Conservation (phyloP, 2,329 filamentous ascomycete genomes). For the Karstenula rhodostoma region DNA sequence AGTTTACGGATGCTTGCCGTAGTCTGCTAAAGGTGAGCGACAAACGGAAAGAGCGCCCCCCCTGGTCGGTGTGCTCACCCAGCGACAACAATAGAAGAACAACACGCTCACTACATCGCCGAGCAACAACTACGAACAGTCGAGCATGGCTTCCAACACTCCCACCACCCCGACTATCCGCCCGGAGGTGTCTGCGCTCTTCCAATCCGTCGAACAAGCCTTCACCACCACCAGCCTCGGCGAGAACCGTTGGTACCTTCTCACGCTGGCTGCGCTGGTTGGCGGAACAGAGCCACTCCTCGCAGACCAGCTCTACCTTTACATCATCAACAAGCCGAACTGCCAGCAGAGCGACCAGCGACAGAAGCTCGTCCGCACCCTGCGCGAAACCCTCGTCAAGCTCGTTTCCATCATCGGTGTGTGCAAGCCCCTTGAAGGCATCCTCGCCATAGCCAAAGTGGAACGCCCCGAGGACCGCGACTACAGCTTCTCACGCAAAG, state of each 20-base stretch:
- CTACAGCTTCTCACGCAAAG: slow-evolving; percentile 54
- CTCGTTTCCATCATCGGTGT: slow-evolving; percentile 63
- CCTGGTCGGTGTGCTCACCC: not conserved
- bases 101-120: not conserved
- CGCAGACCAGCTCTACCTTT: slow-evolving; percentile 61
- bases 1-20: not conserved
- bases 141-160: slow-evolving; percentile 1
- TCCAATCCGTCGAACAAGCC: slow-evolving; percentile 15
- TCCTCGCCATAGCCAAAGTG: slow-evolving; percentile 60
- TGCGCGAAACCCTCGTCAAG: slow-evolving; percentile 68
- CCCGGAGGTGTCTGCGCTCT: slow-evolving; percentile 12
- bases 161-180: slow-evolving; percentile 4
- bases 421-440: slow-evolving; percentile 67
- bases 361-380: slow-evolving; percentile 56
- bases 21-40: not conserved
- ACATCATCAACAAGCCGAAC: slow-evolving; percentile 59
- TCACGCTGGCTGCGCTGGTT: slow-evolving; percentile 51
- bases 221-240: slow-evolving; percentile 14
- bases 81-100: not conserved
- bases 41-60: not conserved
- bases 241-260: slow-evolving; percentile 54
- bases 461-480: slow-evolving; percentile 66
- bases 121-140: not conserved
- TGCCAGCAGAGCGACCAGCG: slow-evolving; percentile 53
- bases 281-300: slow-evolving; percentile 61